Evolutionary conservation across 106 monocot species (phyloP), one percentile per base, ranked within the genome.

Genomic region (Agapanthus africanus): DNA sequence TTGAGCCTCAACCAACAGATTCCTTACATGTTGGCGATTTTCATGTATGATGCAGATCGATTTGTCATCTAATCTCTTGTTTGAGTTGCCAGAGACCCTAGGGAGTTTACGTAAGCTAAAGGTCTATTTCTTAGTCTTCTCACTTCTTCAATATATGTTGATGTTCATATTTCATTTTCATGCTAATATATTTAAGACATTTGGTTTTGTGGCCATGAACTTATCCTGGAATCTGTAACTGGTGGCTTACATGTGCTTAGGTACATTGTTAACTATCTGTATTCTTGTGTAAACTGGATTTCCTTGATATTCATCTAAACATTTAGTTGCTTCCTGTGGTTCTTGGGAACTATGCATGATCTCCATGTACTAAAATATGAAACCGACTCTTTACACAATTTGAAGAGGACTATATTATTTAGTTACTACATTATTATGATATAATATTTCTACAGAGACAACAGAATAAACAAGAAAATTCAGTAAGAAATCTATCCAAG

Each of bases 11-110:
- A 56, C 0, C 56, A 28, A 18, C 35, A 23, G 52, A 52, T 52
- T 22, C 25, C 52, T 52, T 19, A 61, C n/a, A 7, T 35, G 18
- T 41, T 41, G 1, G 8, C 25, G 23, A 38, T 40, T 52, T 59
- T 16, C 27, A 32, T 23, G 33, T 44, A 28, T 67, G 19, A 71
- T 77, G 78, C 87, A 97, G 97, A 72, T 92, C 33, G 87, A 89
- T 74, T 74, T 97, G 26, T 97, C 97, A 66, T 84, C 76, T 18
- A 97, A 97, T 87, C 79, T 84, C 44, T 78, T 97, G 72, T 76
- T 72, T 47, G 79, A 81, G 54, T 63, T 97, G 50, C 92, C 97
- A 26, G 88, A 86, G 54, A 77, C 92, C 37, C 47, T 97, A 47
- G 92, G 89, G 37, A 83, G 76, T 14, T 67, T 97, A 34, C 26